Base-by-base conservation (phyloP, 2,329 filamentous ascomycete genomes). In the Ceratocystis albifundus region DNA sequence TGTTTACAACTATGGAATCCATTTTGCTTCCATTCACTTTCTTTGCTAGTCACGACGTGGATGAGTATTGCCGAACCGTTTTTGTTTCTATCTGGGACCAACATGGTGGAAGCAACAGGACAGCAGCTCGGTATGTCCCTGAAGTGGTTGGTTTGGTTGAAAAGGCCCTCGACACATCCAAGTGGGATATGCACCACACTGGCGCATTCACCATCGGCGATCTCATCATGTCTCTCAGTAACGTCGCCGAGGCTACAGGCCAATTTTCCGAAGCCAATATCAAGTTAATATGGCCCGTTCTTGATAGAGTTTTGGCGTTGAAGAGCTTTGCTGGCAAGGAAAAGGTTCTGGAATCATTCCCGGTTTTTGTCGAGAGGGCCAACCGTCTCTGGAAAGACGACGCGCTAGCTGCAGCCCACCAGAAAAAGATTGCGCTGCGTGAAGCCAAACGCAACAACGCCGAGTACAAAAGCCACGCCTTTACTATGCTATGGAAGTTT, bases 311-410 rank as follows among this genome's bases (percentile, higher is more conserved):
- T 1, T 77, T 97, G 50, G 83, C 85, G 1, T 85, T 96, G 12
- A 97, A 96, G 80, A 96, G 92, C 0, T 99, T 96, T 80, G 82
- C 88, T 0, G 90, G 90, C 25, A 99, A 99, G 74, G 91, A 96
- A 75, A 86, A 85, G 70, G 83, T 99, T 41, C 79, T 97, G 2
- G 81, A 85, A 55, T 87, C 89, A 4, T 90, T 94, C 74, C 87
- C 90, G 3, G 82, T 85, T 67, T 94, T 97, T 71, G 85, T 88
- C 0, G 81, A 84, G 71, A 84, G 86, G 69, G 83, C 83, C 0
- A 81, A 80, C 69, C 75, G 74, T 6, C 77, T 89, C 36, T 86
- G 85, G 79, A 76, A 78, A 61, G 74, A 75, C 4, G 82, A 87
- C 69, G 69, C 73, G 0, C 72, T 73, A 8, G 75, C 89, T 28